Evolutionary conservation across 2,329 filamentous ascomycete species (phyloP).

Genomic region (Neofusicoccum umdonicola): DNA sequence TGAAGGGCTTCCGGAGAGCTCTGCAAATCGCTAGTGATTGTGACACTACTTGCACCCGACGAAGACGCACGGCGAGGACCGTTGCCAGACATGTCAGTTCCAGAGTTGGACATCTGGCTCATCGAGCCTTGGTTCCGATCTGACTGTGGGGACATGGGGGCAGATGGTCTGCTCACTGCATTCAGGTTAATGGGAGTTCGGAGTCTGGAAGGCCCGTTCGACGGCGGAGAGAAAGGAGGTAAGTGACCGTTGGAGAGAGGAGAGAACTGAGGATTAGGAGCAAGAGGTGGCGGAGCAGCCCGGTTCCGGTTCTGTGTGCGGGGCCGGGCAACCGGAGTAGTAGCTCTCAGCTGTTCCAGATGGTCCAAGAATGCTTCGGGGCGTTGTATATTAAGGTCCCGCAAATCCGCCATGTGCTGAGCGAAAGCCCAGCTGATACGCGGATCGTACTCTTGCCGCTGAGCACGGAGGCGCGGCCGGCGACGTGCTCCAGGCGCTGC

Average conservation of each 20-base stretch:
- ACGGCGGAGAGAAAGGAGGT: slow-evolving; percentile 23
- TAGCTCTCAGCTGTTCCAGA: slow-evolving; percentile 34
- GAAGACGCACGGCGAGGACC: not conserved
- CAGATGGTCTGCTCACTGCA: slow-evolving; percentile 21
- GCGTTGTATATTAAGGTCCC: slow-evolving; percentile 30
- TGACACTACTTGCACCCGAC: not conserved
- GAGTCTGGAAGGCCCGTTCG: slow-evolving; percentile 26
- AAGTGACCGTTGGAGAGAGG: slow-evolving; percentile 27
- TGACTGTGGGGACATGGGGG: slow-evolving; percentile 7
- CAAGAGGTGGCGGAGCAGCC: slow-evolving; percentile 3
- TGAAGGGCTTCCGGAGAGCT: not conserved
- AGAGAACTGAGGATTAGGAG: slow-evolving; percentile 35
- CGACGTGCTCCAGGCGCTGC: slow-evolving; percentile 31
- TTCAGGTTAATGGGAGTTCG: slow-evolving; percentile 34
- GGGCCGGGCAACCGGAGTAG: slow-evolving; percentile 39
- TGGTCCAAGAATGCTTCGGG: slow-evolving; percentile 32
- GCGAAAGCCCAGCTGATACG: slow-evolving; percentile 43
- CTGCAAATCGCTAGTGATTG: not conserved
- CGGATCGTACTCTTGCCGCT: slow-evolving; percentile 38
- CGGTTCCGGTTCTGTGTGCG: slow-evolving; percentile 40
- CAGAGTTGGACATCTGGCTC: slow-evolving; percentile 29
- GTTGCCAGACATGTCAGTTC: not conserved
- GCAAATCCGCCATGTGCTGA: slow-evolving; percentile 38
- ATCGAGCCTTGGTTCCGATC: slow-evolving; percentile 32
- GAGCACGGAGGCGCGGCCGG: slow-evolving; percentile 23